Evolutionary conservation across 2,329 filamentous ascomycete species (phyloP), one percentile per base, ranked within the genome.

Genomic region (Colletotrichum sp.): DNA sequence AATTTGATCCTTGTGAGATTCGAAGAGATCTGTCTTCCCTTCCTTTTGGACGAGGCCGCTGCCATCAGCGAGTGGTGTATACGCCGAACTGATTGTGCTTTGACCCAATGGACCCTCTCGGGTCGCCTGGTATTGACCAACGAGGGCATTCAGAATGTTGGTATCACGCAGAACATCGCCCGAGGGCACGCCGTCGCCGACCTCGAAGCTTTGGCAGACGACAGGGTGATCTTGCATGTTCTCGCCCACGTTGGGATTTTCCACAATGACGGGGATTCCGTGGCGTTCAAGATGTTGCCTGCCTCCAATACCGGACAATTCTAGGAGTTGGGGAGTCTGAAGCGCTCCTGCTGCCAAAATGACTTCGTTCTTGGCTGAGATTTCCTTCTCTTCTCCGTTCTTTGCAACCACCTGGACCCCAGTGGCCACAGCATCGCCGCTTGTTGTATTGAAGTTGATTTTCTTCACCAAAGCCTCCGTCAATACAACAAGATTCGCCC

Each of bases 211-310:
- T 69, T 84, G 81, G 24, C 80, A 80, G 15, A 81, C 82, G 62
- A 84, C 82, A 34, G 83, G 80, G 70, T 89, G 87, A 76, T 89
- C 87, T 44, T 85, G 81, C 6, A 86, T 76, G 36, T 84, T 84
- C 79, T 85, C 84, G 4, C 86, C 86, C 4, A 87, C 86, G 59
- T 81, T 80, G 4, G 83, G 82, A 15, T 81, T 80, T 34, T 86
- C 80, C 15, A 84, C 77, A 3, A 85, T 65, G 1, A 83, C 77
- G 2, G 80, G 70, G n/a, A 85, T 81, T 6, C 78, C 80, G 13
- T 81, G 79, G 66, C 81, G 79, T 13, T 81, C 78, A 1, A 89
- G 80, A 9, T 86, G 78, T 0, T 72, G 72, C 30, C 76, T 79
- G 8, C 81, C 75, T 21, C 87, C 87, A 60, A 88, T 81, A 2